Evolutionary conservation across 129 eudicot genomes (phyloP).

Genomic region (Helianthus tuberosus): DNA sequence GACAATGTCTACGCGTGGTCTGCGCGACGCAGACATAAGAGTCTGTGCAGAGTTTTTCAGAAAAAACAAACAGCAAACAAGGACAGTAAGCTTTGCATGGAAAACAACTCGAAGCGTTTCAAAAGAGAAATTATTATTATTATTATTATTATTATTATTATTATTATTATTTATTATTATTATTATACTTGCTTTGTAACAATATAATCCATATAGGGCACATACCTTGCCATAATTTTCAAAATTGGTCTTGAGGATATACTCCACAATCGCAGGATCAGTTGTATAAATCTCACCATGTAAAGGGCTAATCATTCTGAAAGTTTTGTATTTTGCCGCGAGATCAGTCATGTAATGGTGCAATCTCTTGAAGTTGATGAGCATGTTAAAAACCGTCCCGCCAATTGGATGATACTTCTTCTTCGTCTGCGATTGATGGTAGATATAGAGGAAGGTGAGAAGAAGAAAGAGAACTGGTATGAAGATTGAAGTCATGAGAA

Average conservation of each 20-base stretch:
- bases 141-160: too few species aligned
- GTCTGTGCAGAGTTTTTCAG: too few species aligned
- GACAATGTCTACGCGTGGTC: too few species aligned
- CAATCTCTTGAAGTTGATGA: conserved; percentile 45
- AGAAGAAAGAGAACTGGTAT: background rate
- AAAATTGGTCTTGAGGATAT: conserved; percentile 66
- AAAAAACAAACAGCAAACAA: too few species aligned
- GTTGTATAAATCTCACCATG: conserved; percentile 55
- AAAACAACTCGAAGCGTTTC: too few species aligned
- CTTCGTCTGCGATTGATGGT: background rate
- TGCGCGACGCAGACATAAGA: too few species aligned
- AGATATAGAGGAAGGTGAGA: background rate
- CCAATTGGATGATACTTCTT: conserved; percentile 30
- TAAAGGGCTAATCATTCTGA: conserved; percentile 45
- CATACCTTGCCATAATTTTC: conserved; percentile 42
- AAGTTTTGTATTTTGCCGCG: conserved; percentile 45
- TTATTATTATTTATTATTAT: too few species aligned
- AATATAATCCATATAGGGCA: too few species aligned
- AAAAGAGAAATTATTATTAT: too few species aligned
- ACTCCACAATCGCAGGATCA: conserved; percentile 53
- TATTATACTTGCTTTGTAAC: too few species aligned
- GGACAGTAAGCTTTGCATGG: too few species aligned
- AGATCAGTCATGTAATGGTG: conserved; percentile 65
- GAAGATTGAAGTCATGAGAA: too few species aligned
- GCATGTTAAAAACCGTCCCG: conserved; percentile 48